phyloP scores from a whole-genome alignment of 2,329 filamentous ascomycete species.

The Scedosporium aurantiacum region DNA sequence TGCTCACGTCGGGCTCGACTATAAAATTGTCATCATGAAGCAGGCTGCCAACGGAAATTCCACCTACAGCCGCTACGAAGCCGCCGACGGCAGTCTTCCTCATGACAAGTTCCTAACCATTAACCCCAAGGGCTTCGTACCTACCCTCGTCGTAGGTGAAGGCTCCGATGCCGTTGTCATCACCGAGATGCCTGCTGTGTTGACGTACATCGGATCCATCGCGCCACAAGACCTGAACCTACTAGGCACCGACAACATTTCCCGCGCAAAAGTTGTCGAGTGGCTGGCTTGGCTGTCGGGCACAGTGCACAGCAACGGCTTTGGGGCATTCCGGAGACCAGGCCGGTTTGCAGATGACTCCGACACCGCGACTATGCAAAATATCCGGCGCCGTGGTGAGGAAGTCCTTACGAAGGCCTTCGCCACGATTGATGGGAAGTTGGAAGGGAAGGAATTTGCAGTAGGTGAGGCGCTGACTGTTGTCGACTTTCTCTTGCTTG shows the following conservation, averaged over 20 bases:
- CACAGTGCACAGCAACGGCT: constrained; percentile 19
- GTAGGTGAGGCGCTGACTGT: constrained; percentile 14
- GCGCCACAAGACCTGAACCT: constrained; percentile 11
- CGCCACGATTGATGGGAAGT: constrained; percentile 11
- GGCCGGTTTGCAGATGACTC: constrained; percentile 16
- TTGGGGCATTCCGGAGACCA: constrained; percentile 16
- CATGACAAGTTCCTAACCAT: constrained; percentile 18
- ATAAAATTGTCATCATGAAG: constrained; percentile 13
- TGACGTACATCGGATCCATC: constrained; percentile 20
- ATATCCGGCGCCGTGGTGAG: constrained; percentile 11
- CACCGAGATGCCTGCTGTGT: constrained; percentile 21
- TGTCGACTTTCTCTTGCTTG: constrained; percentile 14
- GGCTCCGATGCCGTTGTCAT: constrained; percentile 14
- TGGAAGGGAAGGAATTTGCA: constrained; percentile 9
- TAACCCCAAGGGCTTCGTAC: constrained; percentile 20
- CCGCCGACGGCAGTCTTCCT: constrained; percentile 21
- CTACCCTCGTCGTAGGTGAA: constrained; percentile 16
- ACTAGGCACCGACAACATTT: constrained; percentile 12
- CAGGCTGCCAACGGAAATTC: constrained; percentile 8
- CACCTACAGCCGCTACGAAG: constrained; percentile 7
- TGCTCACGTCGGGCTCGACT: constrained; percentile 17
- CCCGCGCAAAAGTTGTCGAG: constrained; percentile 17
- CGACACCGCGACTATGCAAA: neutral
- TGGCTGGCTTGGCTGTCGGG: constrained; percentile 23
- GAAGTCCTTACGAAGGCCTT: constrained; percentile 10